Base-by-base conservation (phyloP, 2,329 filamentous ascomycete genomes). In the Alternaria longipes region DNA sequence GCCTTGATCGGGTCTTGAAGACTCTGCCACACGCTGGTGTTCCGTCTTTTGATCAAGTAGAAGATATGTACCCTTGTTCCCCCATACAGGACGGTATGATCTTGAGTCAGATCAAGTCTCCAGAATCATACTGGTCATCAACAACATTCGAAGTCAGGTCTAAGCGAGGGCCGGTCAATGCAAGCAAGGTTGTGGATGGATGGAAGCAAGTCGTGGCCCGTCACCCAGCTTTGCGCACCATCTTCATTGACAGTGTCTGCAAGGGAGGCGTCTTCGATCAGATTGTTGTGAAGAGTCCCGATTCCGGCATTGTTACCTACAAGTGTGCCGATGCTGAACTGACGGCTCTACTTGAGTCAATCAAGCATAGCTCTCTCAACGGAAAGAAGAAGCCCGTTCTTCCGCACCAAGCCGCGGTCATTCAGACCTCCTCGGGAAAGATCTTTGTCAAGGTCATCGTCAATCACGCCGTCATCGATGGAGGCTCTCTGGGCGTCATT, bases 251-350 rank as follows among this genome's bases (percentile, higher is more conserved):
- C 47, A 76, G 73, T 56, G 73, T 77, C 16, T 75, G 72, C 58
- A 71, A 73, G 53, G 76, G 74, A 24, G 76, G 73, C 14, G 73
- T 76, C 3, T 78, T 78, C 44, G 75, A 78, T 47, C 76, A 78
- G 57, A 65, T 78, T 26, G 75, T 78, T 4, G 18, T 78, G 36
- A 74, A 67, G 53, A 54, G 64, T 12, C 65, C 68, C 1, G 68
- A 74, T 34, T 64, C 67, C 36, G 74, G 75, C 3, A 55, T 71
- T 8, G 55, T 74, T 16, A 63, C 30, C 3, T 66, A 67, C 22
- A 63, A 63, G 5, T 77, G 74, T 56, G 44, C 62, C 6, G 73
- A 77, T 22, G 38, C 56, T 6, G 73, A 76, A 26, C 55, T 74
- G 22, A 46, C 47, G 2, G 38, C 50, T 1, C 70, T 69, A 49